Evolutionary conservation across 768 basidiomycete genomes (phyloP).

Genomic region (Trametes gibbosa): DNA sequence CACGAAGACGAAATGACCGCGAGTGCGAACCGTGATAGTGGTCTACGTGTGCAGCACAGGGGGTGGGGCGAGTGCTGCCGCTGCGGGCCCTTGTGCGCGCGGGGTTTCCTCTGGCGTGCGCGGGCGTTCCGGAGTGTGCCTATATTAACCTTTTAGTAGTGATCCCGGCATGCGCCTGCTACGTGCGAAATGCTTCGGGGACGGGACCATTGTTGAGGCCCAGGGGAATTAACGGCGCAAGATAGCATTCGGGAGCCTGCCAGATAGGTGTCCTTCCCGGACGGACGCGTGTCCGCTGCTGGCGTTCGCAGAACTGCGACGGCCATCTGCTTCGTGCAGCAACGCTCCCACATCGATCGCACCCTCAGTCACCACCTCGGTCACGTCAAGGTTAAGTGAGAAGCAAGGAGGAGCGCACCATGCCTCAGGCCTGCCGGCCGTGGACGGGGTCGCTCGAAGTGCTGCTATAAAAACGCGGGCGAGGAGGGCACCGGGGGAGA

Average conservation of each 20-base stretch:
- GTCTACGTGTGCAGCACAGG: too few species aligned
- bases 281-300: background rate
- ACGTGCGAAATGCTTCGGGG: background rate
- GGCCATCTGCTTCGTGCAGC: constrained; percentile 11
- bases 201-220: background rate
- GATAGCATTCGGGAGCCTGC: background rate
- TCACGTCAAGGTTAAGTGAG: constrained; percentile 9
- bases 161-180: background rate
- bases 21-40: too few species aligned
- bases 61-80: too few species aligned
- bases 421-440: background rate
- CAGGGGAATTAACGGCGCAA: background rate
- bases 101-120: background rate
- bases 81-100: background rate
- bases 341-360: constrained; percentile 14
- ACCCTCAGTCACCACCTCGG: background rate
- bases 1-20: too few species aligned
- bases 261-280: background rate
- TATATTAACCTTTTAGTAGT: constrained; percentile 17
- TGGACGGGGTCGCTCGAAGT: background rate
- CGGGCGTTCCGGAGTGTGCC: constrained; percentile 11
- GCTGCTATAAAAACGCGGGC: constrained; percentile 8
- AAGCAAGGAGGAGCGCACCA: background rate
- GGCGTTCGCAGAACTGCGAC: constrained; percentile 1
- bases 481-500: background rate